Base-by-base conservation (phyloP, 129 eudicot species). In the Centella asiatica region DNA sequence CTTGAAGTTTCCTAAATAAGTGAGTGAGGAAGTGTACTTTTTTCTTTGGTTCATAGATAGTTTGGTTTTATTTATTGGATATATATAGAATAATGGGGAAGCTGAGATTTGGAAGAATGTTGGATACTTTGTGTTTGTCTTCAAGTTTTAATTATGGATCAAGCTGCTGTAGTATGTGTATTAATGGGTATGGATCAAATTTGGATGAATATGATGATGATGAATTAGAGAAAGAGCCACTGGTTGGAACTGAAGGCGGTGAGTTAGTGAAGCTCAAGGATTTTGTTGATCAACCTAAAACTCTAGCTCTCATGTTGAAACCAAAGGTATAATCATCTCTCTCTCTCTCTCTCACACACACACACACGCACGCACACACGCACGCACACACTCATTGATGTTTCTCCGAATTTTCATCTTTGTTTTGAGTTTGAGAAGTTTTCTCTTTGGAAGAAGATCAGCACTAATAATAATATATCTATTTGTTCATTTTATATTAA, bases 291-390 rank as follows among this genome's bases (percentile, higher is more conserved):
- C 82, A 63, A 59, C 81, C 89, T 34, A 94, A 85, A 36, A 80
- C 95, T 11, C 88, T 93, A 58, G 99, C 96, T 63, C 79, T 87
- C 67, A 81, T 75, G 32, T 65, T 93, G 42, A 93, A 84, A 77
- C 96, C 99, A 27, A 93, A 93, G 99, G 97, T 90, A 76, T 26
- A 45, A 28, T 48, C 32, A 28, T 54, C 18, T 5, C 13, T 1
- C 53, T 15, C 8, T 46, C 6, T 0, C 24, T n/a, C 24, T 25
- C 51, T 7, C 6, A n/a, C n/a, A n/a, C n/a, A n/a, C n/a, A n/a
- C n/a, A n/a, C n/a, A n/a, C n/a, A n/a, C n/a, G n/a, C n/a, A n/a
- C n/a, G n/a, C n/a, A n/a, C n/a, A n/a, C n/a, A n/a, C n/a, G n/a
- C n/a, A n/a, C n/a, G n/a, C n/a, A n/a, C n/a, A n/a, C n/a, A n/a